Base-by-base conservation (phyloP, 2,329 filamentous ascomycete species). In the Pyrenophora seminiperda region DNA sequence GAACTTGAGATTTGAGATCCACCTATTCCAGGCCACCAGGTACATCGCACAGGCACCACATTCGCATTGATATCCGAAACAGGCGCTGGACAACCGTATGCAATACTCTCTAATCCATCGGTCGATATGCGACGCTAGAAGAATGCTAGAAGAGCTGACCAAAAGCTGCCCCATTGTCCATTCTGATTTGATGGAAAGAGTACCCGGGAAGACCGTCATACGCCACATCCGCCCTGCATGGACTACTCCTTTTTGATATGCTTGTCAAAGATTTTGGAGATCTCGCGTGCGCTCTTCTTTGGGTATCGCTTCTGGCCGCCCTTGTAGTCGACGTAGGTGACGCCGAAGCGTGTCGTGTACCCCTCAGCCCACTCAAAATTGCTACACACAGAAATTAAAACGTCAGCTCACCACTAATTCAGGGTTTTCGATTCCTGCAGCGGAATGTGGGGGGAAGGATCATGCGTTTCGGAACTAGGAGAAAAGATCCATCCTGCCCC, bases 321-420 rank as follows among this genome's bases (percentile, higher is more conserved):
- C 62, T 83, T 77, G 71, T 94, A 95, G 75, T 95, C 90, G 43
- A 95, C 90, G 70, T 82, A 94, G 5, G 87, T 90, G 48, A 91
- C 89, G 19, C 90, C 90, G 65, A 95, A 95, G 32, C 90, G 82
- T 34, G 90, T 94, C 76, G 90, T 86, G 68, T 93, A 96, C 9
- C 90, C 90, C 71, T 95, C 90, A n/a, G 90, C 89, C 89, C 89
- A 93, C 74, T 93, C 90, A 65, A 93, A 93, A 77, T 93, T 93
- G 75, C 81, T 83, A 64, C 47, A 64, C 47, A 56, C 50, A 61
- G 34, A 50, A 38, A n/a, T 33, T 11, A 27, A 27, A 27, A 34
- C 22, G 36, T 52, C 29, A 52, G 48, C 36, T 38, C 27, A 34
- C 30, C 37, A 30, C 22, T 20, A 34, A 43, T 27, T 11, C 24